These are phyloP conservation scores for Azolla pinnata DNA, from an alignment of 75 land plant species.

Conservation along the genomic window DNA sequence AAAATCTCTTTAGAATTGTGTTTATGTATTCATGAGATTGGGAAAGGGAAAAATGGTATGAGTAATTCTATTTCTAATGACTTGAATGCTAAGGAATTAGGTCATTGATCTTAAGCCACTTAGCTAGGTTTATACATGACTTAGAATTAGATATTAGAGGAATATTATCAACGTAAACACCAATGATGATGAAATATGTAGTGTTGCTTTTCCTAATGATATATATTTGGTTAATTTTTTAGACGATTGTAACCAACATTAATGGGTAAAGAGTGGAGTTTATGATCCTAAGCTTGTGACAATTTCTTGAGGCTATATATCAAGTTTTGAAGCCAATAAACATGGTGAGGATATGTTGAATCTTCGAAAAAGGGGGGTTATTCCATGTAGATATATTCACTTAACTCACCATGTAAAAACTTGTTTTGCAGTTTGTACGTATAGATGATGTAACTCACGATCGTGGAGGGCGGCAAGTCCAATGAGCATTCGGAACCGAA, in stretches of 20 bases:
- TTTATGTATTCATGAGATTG: not conserved
- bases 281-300: no score
- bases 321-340: no score
- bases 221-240: constrained; percentile 2
- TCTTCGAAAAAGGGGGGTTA: no score
- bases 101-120: not conserved
- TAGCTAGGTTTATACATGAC: not conserved
- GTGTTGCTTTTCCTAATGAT: not conserved
- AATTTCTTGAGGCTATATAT: no score
- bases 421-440: no score
- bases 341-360: no score
- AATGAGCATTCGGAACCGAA: no score
- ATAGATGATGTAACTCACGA: no score
- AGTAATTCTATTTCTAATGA: not conserved
- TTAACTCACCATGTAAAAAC: no score
- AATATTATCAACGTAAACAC: not conserved
- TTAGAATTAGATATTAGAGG: not conserved
- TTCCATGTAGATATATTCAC: no score
- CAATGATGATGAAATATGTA: not conserved
- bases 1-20: not conserved
- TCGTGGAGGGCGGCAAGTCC: no score
- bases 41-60: not conserved
- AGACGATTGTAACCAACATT: not conserved
- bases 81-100: not conserved
- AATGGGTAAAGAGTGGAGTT: constrained; percentile 1